Conservation (phyloP, 352 stramenopile species). For the Blastocystis sp. region DNA sequence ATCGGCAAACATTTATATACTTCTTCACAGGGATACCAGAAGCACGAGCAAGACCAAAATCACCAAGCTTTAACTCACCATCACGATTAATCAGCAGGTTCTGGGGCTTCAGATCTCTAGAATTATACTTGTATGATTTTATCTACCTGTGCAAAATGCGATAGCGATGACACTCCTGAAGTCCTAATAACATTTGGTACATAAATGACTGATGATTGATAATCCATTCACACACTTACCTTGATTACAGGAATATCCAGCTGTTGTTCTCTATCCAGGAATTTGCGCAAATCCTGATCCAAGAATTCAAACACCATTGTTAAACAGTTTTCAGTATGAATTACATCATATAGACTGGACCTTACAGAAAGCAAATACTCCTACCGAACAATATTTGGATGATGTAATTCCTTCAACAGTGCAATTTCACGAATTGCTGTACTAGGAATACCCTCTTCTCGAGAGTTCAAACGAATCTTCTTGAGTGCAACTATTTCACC, state of each 20-base stretch:
- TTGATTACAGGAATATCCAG: conserved; percentile 77
- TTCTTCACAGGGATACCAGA: conserved; percentile 90
- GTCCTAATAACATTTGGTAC: conserved; percentile 95
- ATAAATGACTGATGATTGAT: conserved; percentile 83
- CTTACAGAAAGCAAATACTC: conserved; percentile 75
- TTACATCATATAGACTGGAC: conserved; percentile 92
- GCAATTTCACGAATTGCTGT: conserved; percentile 97
- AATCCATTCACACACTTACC: conserved; percentile 47
- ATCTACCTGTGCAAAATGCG: conserved; percentile 84
- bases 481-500: conserved; percentile 98
- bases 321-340: conserved; percentile 96
- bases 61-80: conserved; percentile 96
- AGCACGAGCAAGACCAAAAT: conserved; percentile 98
- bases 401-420: conserved; percentile 91
- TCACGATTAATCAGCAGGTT: conserved; percentile 96
- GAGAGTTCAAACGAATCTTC: conserved; percentile 95
- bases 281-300: conserved; percentile 99
- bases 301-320: conserved; percentile 99
- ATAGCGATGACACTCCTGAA: conserved; percentile 98
- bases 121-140: conserved; percentile 72
- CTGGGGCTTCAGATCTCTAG: conserved; percentile 96
- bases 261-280: conserved; percentile 88
- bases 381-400: conserved; percentile 95
- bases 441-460: conserved; percentile 94
- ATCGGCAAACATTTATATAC: conserved; percentile 74